Conservation (phyloP, 2,329 filamentous ascomycete species). For the Mycocentrospora acerina region DNA sequence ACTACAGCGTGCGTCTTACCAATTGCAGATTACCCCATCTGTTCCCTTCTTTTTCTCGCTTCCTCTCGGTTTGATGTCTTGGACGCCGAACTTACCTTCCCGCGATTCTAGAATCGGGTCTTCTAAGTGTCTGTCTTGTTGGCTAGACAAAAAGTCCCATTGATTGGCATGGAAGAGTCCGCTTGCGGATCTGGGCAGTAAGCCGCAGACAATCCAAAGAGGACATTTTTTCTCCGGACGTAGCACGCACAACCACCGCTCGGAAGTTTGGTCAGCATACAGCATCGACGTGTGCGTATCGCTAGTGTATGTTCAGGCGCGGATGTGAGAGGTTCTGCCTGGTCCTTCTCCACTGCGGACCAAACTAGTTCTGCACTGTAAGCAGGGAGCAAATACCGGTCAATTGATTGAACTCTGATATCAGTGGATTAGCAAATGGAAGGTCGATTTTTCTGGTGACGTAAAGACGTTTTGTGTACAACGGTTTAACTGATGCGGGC, state of each 20-base stretch:
- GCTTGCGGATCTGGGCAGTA: no score
- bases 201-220: no score
- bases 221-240: no score
- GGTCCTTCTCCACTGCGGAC: slow-evolving; percentile 15
- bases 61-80: slow-evolving; percentile 21
- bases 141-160: no score
- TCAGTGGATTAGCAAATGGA: slow-evolving; percentile 5
- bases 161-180: no score
- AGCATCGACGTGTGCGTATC: slow-evolving; percentile 18
- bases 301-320: slow-evolving; percentile 13
- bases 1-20: slow-evolving; percentile 32
- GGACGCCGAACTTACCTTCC: slow-evolving; percentile 29
- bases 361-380: slow-evolving; percentile 24
- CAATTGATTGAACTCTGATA: slow-evolving; percentile 6
- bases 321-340: slow-evolving; percentile 22
- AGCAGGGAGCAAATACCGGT: slow-evolving; percentile 12
- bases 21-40: slow-evolving; percentile 35
- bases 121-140: slow-evolving; percentile 13
- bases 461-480: slow-evolving; percentile 11
- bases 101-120: slow-evolving; percentile 4
- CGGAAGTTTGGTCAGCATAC: no score
- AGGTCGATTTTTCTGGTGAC: slow-evolving; percentile 6
- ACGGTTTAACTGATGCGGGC: slow-evolving; percentile 6
- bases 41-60: slow-evolving; percentile 27
- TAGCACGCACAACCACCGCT: no score